Base-by-base conservation (phyloP, 2,329 filamentous ascomycete genomes). In the Massarina eburnea region DNA sequence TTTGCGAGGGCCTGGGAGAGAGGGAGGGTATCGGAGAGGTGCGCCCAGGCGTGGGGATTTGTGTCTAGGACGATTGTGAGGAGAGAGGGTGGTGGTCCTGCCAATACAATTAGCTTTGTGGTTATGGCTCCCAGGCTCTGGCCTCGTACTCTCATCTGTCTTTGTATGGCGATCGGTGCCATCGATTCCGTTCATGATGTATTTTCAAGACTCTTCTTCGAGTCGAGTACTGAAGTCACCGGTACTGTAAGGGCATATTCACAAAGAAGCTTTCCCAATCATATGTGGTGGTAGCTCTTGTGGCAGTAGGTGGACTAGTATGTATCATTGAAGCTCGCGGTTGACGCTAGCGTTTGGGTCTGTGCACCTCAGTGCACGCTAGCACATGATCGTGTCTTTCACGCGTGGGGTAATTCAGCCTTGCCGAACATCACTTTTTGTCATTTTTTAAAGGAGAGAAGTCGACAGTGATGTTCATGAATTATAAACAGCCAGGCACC, bases 1-100 rank as follows among this genome's bases (percentile, higher is more conserved):
- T 92, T 87, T 51, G 92, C 89, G 49, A 99, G 78, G 50, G 90
- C 90, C 62, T 87, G 86, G 39, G 88, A 88, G 49, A 99, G 81
- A 21, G 92, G 84, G 7, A 97, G 83, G 24, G 81, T 82, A 45
- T 83, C 73, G 49, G 85, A 78, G 35, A 97, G 81, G 49, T 89
- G 79, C 6, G 89, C 84, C 94, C 94, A 96, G 59, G 94, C 91
- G 59, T 91, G 88, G 2, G 94, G 94, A 68, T 99, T 99, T 20
- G 92, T 96, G 75, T 99, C 94, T 74, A 99, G 81, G 63, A 99
- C 80, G 62, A 99, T 85, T 57, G 90, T 87, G 41, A 96, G 83
- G 27, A 99, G 84, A 12, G 92, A 95, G 1, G 94, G 89, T 9
- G 81, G 74, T 30, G 79, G 76, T 46, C 78, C 80, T 80, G 52